A percentile compares a stretch with the other conserved stretches of the same genome.
phyloP scores from a whole-genome alignment of 768 basidiomycete species.

The Suillus placidus region DNA sequence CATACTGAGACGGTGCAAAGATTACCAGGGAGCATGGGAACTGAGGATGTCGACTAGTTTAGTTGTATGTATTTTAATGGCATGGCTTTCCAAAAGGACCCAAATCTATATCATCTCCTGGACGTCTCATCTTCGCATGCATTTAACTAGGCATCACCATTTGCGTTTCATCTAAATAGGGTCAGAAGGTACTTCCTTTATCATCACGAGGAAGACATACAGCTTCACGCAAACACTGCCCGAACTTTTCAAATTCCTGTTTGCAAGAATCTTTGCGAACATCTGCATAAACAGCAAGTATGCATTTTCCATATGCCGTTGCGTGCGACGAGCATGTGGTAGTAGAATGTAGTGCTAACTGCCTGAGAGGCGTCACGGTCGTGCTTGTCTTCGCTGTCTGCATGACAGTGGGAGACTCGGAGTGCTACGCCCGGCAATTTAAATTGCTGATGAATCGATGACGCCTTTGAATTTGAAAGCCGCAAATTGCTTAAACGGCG shows the following conservation, averaged over 20 bases:
- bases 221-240: constrained; percentile 74
- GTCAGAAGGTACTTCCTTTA: not conserved
- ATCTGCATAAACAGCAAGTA: constrained; percentile 80
- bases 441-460: not conserved
- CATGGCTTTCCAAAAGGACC: constrained; percentile 20
- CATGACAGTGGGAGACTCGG: constrained; percentile 13
- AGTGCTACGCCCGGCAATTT: not conserved
- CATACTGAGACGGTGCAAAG: constrained; percentile 36
- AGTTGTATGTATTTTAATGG: constrained; percentile 15
- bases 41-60: constrained; percentile 23
- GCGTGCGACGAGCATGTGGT: constrained; percentile 75
- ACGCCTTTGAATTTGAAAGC: not conserved
- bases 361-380: constrained; percentile 49
- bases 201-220: constrained; percentile 50
- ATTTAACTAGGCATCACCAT: constrained; percentile 40
- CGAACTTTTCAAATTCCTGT: constrained; percentile 83
- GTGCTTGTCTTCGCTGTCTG: constrained; percentile 32
- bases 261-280: constrained; percentile 83
- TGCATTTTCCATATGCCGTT: constrained; percentile 84
- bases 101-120: constrained; percentile 12
- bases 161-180: constrained; percentile 51
- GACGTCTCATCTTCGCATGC: constrained; percentile 25
- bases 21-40: constrained; percentile 34
- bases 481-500: not conserved
- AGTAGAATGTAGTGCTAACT: constrained; percentile 72